Evolutionary conservation across 768 basidiomycete species (phyloP).

Genomic region (Mycena capillaripes): DNA sequence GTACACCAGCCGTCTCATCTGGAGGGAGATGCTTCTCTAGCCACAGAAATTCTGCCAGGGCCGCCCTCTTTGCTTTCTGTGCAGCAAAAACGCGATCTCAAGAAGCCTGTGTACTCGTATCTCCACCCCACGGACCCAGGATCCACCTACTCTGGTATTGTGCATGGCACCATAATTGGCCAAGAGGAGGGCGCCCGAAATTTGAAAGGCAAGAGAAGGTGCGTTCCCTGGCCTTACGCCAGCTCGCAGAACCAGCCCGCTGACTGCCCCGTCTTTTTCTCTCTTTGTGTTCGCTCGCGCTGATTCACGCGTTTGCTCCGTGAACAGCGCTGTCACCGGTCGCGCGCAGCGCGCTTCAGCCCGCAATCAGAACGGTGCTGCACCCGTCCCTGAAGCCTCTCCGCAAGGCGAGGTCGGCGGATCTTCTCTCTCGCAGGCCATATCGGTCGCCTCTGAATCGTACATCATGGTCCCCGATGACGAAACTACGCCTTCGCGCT

Average conservation of each 20-base stretch:
- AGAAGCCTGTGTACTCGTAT: constrained; percentile 85
- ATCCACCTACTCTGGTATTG: constrained; percentile 87
- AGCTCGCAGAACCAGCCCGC: constrained; percentile 12
- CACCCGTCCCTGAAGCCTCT: constrained; percentile 47
- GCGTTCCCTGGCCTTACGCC: constrained; percentile 59
- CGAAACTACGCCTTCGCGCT: constrained; percentile 72
- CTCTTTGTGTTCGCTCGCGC: constrained; percentile 40
- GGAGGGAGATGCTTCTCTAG: constrained; percentile 85
- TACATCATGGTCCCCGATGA: constrained; percentile 69
- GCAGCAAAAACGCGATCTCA: constrained; percentile 87
- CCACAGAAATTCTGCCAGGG: constrained; percentile 92
- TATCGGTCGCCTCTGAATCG: constrained; percentile 64
- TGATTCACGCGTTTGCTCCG: constrained; percentile 42
- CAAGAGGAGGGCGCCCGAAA: constrained; percentile 80
- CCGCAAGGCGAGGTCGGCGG: constrained; percentile 53
- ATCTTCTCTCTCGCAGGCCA: constrained; percentile 56
- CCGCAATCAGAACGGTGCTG: constrained; percentile 68
- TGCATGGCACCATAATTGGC: constrained; percentile 73
- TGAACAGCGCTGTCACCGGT: constrained; percentile 67
- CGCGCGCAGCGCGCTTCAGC: constrained; percentile 83
- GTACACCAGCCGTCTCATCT: constrained; percentile 85
- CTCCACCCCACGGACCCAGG: constrained; percentile 89
- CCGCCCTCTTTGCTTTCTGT: constrained; percentile 82
- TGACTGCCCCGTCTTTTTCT: constrained; percentile 41
- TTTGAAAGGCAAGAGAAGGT: constrained; percentile 80